These are phyloP conservation scores for Fusarium ramigenum DNA, from an alignment of 2,329 filamentous ascomycete genomes.

Conservation along the genomic window DNA sequence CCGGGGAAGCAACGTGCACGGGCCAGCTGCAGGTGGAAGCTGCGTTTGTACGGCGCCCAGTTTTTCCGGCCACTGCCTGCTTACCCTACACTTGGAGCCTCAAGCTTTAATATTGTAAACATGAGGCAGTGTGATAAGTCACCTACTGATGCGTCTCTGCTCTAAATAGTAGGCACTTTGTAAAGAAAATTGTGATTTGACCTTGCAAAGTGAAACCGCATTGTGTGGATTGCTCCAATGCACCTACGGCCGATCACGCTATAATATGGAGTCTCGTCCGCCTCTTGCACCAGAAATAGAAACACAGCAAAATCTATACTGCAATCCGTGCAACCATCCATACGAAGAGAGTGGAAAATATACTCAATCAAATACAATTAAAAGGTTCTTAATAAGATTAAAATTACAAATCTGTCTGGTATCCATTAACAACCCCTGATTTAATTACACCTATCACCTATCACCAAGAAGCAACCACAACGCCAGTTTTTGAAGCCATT, in stretches of 20 bases:
- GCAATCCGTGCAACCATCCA: neutral
- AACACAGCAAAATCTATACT: neutral
- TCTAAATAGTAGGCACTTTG: neutral
- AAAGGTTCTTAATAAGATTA: neutral
- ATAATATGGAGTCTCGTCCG: no score
- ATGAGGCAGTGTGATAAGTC: neutral
- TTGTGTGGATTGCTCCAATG: neutral
- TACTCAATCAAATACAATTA: neutral
- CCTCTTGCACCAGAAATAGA: no score
- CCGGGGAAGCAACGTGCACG: conserved; percentile 36
- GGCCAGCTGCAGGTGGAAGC: conserved; percentile 15
- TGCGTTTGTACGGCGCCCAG: conserved; percentile 8
- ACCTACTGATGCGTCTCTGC: neutral
- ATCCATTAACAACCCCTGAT: neutral
- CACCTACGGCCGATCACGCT: neutral
- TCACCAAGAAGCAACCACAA: conserved; percentile 8
- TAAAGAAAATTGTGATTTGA: neutral
- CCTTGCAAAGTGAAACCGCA: neutral
- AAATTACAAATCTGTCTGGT: neutral
- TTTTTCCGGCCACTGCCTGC: conserved; percentile 18
- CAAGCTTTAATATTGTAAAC: no score
- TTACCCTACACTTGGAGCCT: conserved; percentile 12
- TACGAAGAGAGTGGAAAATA: no score
- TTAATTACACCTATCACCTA: neutral
- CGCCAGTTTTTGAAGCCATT: conserved; percentile 2